Evolutionary conservation across 331 rosid genomes (phyloP).

Genomic region (Quercus tomentella): DNA sequence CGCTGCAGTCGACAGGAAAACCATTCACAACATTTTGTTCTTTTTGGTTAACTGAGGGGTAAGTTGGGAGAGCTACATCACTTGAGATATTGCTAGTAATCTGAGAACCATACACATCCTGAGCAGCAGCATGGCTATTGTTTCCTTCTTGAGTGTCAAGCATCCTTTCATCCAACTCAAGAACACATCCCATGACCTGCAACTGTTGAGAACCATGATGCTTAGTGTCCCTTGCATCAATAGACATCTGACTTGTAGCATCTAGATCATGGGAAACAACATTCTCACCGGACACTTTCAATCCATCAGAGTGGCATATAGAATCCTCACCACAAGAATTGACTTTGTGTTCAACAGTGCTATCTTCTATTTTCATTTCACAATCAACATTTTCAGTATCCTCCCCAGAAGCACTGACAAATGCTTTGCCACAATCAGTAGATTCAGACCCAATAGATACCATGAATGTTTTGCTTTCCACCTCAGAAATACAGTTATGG

Average conservation of each 20-base stretch:
- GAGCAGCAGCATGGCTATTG: constrained; percentile 16
- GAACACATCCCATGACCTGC: background rate
- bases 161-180: background rate
- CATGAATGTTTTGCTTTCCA: constrained; percentile 19
- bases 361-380: constrained; percentile 16
- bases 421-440: background rate
- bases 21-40: constrained; percentile 23
- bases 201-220: constrained; percentile 9
- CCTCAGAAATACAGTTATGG: constrained; percentile 11
- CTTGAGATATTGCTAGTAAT: constrained; percentile 13
- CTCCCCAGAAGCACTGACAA: constrained; percentile 21
- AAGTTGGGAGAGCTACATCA: constrained; percentile 20
- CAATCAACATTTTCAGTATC: constrained; percentile 19
- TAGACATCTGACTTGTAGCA: constrained; percentile 1
- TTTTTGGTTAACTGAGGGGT: background rate
- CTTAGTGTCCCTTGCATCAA: background rate
- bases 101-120: constrained; percentile 14
- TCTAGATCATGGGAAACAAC: constrained; percentile 13
- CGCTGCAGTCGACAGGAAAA: constrained; percentile 23
- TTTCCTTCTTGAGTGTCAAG: constrained; percentile 17
- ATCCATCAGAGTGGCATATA: constrained; percentile 14
- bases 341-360: background rate
- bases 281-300: constrained; percentile 13
- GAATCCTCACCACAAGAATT: constrained; percentile 19
- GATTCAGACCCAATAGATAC: constrained; percentile 15